Conservation (phyloP, 1,284 basidiomycete species). For the Malassezia cuniculi region DNA sequence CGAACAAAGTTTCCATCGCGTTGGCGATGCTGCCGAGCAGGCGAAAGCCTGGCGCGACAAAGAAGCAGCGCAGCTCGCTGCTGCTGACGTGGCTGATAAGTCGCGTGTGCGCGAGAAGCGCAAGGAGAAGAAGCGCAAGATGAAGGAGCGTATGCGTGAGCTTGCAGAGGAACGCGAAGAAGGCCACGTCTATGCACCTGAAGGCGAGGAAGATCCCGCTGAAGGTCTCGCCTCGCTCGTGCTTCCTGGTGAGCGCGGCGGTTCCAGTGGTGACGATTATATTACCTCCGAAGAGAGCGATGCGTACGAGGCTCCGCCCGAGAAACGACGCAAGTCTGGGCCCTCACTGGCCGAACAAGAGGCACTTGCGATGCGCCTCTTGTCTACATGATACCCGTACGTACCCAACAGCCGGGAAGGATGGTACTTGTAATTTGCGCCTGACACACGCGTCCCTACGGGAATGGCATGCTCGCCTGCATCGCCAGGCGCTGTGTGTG, state of each 20-base stretch:
- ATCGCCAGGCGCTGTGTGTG: constrained; percentile 23
- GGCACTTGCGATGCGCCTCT: constrained; percentile 23
- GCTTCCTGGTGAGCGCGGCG: constrained; percentile 47
- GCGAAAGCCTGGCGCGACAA: constrained; percentile 58
- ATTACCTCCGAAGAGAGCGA: constrained; percentile 20
- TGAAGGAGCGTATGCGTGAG: constrained; percentile 70
- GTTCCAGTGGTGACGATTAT: constrained; percentile 31
- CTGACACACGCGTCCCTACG: constrained; percentile 22
- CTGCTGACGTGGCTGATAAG: constrained; percentile 51
- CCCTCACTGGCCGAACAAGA: constrained; percentile 8
- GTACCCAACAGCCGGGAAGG: constrained; percentile 11
- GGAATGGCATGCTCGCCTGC: constrained; percentile 35
- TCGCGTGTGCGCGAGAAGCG: constrained; percentile 35
- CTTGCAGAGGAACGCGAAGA: constrained; percentile 28
- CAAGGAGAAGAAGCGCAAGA: constrained; percentile 53
- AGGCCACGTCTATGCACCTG: constrained; percentile 19
- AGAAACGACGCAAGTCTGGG: constrained; percentile 1
- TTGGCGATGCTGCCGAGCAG: constrained; percentile 63
- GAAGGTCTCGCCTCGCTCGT: constrained; percentile 30
- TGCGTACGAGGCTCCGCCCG: constrained; percentile 14
- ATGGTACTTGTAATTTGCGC: constrained; percentile 41
- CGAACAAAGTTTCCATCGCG: constrained; percentile 57
- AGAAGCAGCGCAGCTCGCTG: constrained; percentile 71
- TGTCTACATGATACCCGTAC: constrained; percentile 11
- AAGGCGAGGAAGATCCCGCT: constrained; percentile 18